Evolutionary conservation across 257 asterid genomes (phyloP).

Genomic region (Nicotiana otophora): DNA sequence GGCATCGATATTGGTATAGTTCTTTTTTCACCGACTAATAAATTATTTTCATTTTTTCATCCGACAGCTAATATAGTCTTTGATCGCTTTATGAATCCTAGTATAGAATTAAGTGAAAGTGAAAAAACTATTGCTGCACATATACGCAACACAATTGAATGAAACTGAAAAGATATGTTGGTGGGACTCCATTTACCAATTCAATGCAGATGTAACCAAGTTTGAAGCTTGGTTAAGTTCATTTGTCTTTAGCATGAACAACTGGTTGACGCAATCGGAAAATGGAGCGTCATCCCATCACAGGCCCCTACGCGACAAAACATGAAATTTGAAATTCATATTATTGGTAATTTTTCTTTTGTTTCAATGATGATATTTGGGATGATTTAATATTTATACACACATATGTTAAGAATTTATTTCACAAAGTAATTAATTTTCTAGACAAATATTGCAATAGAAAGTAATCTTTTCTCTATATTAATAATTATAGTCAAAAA

Average conservation of each 20-base stretch:
- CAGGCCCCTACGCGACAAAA: not conserved
- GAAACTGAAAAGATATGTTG: no score
- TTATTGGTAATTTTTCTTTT: not conserved
- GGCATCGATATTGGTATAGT: conserved; percentile 27
- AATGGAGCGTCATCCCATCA: not conserved
- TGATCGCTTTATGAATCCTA: not conserved
- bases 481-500: no score
- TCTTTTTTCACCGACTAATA: conserved; percentile 31
- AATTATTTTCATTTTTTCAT: conserved; percentile 32
- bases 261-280: not conserved
- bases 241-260: not conserved
- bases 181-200: no score
- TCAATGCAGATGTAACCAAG: not conserved
- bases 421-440: no score
- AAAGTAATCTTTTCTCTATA: no score
- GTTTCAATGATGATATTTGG: no score
- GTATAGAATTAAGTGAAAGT: no score
- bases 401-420: no score
- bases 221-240: not conserved
- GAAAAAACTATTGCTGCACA: no score
- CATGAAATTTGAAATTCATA: not conserved
- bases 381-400: no score
- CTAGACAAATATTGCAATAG: no score
- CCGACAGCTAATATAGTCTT: conserved; percentile 23
- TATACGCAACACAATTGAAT: no score